Base-by-base conservation (phyloP, 305 asterid genomes). In the Stenogyne calaminthoides region DNA sequence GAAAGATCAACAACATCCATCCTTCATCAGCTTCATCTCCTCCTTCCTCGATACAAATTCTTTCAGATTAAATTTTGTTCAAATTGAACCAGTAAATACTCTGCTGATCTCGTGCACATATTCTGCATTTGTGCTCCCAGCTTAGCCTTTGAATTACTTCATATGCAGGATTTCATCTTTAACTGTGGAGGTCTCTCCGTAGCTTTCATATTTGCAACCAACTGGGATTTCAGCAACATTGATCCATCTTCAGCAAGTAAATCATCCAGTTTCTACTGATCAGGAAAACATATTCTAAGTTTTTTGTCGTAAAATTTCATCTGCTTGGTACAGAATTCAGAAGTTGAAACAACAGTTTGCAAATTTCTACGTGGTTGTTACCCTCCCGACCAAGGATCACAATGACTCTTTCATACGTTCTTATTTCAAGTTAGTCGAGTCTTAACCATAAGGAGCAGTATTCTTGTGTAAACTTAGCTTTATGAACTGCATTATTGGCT, bases 91-190 rank as follows among this genome's bases (percentile, higher is more conserved):
- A 18, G 99, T 95, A 84, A 70, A 22, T 71, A 62, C 76, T 72
- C 74, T 65, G 25, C 54, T 76, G 64, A 57, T 51, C 79, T 72
- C 51, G 15, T 62, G 18, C 27, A 64, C 55, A 73, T 22, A 59
- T 65, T 18, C 6, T 22, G 29, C n/a, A 19, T 18, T 8, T 20
- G 2, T 15, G 44, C 67, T 5, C 59, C 71, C 25, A 52, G 36
- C 72, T 75, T n/a, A 52, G 32, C 47, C 34, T 74, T 75, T 34
- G 34, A 71, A 75, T 58, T 55, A 74, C 69, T 73, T 67, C 65
- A 61, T 76, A 73, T 74, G 80, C 95, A 92, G 99, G 99, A 95
- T 81, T 90, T 95, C 82, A 95, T 95, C 80, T 90, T 92, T 46
- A 95, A 88, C 80, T 90, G 95, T 72, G 96, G 98, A 37, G 99